Base-by-base conservation (phyloP, 768 basidiomycete genomes). In the Amanita fuliginea region DNA sequence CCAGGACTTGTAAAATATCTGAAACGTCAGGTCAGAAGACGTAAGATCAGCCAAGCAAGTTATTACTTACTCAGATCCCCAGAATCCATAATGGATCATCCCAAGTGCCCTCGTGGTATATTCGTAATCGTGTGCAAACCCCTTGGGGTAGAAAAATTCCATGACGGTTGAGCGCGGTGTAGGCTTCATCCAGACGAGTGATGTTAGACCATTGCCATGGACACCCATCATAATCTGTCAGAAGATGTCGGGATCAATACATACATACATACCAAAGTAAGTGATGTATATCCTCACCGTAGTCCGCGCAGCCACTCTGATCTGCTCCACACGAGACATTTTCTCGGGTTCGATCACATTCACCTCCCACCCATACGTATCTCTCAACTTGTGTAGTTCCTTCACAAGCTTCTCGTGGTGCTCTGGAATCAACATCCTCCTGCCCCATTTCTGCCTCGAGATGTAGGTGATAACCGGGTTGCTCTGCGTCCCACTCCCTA, bases 171-270 rank as follows among this genome's bases (percentile, higher is more conserved):
- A 76, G 14, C 83, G 73, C 4, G 81, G 81, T 3, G 77, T 78
- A 1, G 88, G 86, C 19, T 86, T 83, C 93, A 95, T 96, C 92
- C 91, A 96, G 4, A 96, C 61, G 0, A 94, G 74, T 24, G 88
- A 76, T 0, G 91, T 94, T 34, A 96, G 63, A 28, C 89, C 93
- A 59, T 96, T 95, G 8, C 93, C 92, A 57, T 95, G 92, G 13
- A 95, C 85, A 51, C 92, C 92, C 76, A 94, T 84, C 82, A 95
- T 77, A 58, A 95, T 89, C 92, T 95, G 53, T 28, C 24, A 8
- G 5, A 7, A 10, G 24, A 7, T 26, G 3, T 16, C 13, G 9
- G 26, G 3, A 14, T 28, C 24, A n/a, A 8, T 9, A 42, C n/a
- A n/a, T n/a, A n/a, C n/a, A n/a, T n/a, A n/a, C n/a, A n/a, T 24